A percentile compares a stretch with the other conserved stretches of the same genome.
Evolutionary conservation across 768 basidiomycete species (phyloP).

Genomic region (Nidularia sp.): DNA sequence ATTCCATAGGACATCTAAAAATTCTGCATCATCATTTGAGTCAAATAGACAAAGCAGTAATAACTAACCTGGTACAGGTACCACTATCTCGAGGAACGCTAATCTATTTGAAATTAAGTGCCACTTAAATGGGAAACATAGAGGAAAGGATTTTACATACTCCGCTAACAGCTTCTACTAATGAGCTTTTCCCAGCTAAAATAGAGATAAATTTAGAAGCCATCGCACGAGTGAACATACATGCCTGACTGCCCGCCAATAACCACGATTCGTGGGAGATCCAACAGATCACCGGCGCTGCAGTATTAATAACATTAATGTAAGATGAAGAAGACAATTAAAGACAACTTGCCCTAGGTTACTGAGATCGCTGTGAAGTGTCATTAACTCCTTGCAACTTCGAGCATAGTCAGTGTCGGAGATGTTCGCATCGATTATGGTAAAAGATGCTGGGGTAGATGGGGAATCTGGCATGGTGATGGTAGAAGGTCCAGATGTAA

Average conservation of each 20-base stretch:
- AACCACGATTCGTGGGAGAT: conserved; percentile 49
- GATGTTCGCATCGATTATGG: background rate
- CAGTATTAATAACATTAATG: background rate
- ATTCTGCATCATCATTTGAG: background rate
- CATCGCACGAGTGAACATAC: background rate
- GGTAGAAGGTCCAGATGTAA: too few relatives aligned
- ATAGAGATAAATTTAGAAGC: background rate
- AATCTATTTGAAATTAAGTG: conserved; percentile 31
- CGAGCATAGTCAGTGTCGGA: background rate
- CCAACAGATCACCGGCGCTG: conserved; percentile 33
- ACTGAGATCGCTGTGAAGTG: background rate
- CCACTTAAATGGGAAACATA: background rate
- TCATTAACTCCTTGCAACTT: background rate
- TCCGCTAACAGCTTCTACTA: conserved; percentile 55
- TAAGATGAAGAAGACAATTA: background rate
- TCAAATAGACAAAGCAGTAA: background rate
- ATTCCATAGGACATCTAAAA: conserved; percentile 52
- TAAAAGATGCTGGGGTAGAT: too few relatives aligned
- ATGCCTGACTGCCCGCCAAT: conserved; percentile 55
- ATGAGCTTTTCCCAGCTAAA: conserved; percentile 51
- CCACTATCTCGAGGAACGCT: conserved; percentile 59
- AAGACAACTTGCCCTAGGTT: background rate
- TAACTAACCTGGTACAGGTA: conserved; percentile 50
- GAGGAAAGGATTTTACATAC: conserved; percentile 23
- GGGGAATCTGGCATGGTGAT: too few relatives aligned